These are phyloP conservation scores for Brassica incana DNA, from an alignment of 345 rosid genomes.

Conservation along the genomic window DNA sequence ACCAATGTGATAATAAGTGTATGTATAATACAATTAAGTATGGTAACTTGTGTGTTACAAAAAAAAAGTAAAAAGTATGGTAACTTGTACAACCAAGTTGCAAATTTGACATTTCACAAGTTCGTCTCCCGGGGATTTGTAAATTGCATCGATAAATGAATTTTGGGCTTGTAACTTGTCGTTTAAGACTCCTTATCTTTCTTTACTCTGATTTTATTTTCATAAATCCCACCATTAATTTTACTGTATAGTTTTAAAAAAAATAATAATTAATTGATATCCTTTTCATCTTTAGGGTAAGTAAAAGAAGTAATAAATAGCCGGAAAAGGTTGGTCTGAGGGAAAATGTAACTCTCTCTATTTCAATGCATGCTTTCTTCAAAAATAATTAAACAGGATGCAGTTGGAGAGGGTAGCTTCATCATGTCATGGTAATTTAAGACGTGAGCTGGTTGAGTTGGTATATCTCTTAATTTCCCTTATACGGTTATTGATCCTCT, in stretches of 20 bases:
- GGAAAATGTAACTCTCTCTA: not conserved
- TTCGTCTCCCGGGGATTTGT: not conserved
- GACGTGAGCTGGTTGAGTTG: constrained; percentile 37
- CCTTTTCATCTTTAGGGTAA: not conserved
- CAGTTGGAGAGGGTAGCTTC: constrained; percentile 31
- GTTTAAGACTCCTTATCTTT: not conserved
- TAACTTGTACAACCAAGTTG: not conserved
- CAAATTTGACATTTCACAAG: not conserved
- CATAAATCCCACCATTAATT: not conserved
- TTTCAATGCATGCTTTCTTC: not conserved
- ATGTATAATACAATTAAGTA: not conserved
- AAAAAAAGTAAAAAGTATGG: no score
- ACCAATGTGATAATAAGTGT: not conserved
- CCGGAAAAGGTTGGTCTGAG: not conserved
- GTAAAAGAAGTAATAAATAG: not conserved
- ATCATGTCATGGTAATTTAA: constrained; percentile 22
- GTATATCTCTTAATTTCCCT: constrained; percentile 39
- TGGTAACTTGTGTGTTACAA: not conserved
- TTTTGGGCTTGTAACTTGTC: not conserved
- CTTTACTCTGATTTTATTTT: not conserved
- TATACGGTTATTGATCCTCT: not conserved
- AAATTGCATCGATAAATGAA: not conserved
- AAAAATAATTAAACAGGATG: constrained; percentile 19
- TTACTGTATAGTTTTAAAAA: not conserved
- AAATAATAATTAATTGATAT: not conserved